Base-by-base conservation (phyloP, 306 rosid genomes). In the Quercus agrifolia region DNA sequence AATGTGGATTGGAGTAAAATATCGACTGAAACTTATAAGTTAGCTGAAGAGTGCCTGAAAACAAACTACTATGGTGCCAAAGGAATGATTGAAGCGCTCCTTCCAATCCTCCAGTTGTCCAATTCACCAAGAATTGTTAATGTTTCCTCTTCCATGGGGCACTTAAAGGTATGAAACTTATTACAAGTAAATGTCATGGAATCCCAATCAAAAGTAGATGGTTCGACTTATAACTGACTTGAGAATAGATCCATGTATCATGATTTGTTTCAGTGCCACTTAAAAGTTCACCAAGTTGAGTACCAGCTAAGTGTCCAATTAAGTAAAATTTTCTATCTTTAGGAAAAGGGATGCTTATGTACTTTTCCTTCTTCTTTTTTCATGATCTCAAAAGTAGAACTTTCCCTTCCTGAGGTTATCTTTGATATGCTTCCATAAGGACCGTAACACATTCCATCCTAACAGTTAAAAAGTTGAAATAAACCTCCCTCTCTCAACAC, bases 121-220 rank as follows among this genome's bases (percentile, higher is more conserved):
- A 54, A 75, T 20, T 75, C 78, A 2, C 56, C 78, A 8, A 75
- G 78, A 0, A 75, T 75, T 10, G 78, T 75, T 1, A 75, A 75
- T 41, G 78, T 58, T 59, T 75, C 70, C 68, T 58, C 57, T 1
- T 10, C n/a, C n/a, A 1, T 13, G 6, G 70, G 78, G 46, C 7
- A 7, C 3, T 23, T 58, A 12, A 10, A 58, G 78, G 18, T 23
- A 21, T 58, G 15, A 21, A 58, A 8, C 15, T 35, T 31, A 31
- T 31, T 31, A 31, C 35, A 31, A 31, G 6, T 31, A 31, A 31
- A 31, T 31, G 35, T 31, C 35, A 31, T 31, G 35, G 35, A 31
- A 31, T 31, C 35, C 35, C 35, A 41, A 41, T 41, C 49, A 6
- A 9, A 41, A 41, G 49, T 41, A 41, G 12, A 41, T 41, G 49